Evolutionary conservation across 2,329 filamentous ascomycete species (phyloP).

Genomic region (Lachnellula hyalina): DNA sequence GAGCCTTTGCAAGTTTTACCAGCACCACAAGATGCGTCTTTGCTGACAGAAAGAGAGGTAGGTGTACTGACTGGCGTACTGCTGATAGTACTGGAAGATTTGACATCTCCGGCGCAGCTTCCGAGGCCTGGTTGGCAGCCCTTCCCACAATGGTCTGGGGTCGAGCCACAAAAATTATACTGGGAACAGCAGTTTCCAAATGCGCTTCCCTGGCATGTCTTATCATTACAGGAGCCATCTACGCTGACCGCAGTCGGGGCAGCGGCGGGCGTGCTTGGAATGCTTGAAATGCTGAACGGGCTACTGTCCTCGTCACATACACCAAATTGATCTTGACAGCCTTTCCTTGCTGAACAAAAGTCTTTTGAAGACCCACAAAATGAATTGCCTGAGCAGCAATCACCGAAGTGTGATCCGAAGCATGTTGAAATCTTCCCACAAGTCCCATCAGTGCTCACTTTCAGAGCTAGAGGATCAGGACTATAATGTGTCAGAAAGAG

Average conservation of each 20-base stretch:
- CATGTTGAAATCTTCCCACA: conserved; percentile 11
- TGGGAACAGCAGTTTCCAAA: conserved; percentile 6
- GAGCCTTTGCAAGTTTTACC: conserved; percentile 2
- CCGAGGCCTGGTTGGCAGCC: neutral
- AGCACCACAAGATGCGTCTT: conserved; percentile 2
- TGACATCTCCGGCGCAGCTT: neutral
- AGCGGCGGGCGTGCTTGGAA: neutral
- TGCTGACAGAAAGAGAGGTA: neutral
- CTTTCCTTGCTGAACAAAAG: conserved; percentile 12
- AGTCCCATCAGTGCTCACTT: conserved; percentile 7
- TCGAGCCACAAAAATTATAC: conserved; percentile 2
- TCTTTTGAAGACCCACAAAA: conserved; percentile 8
- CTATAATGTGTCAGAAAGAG: neutral
- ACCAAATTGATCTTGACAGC: conserved; percentile 15
- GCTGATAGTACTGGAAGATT: no score
- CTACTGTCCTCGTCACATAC: conserved; percentile 2
- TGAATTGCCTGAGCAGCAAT: conserved; percentile 13
- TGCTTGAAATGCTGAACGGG: neutral
- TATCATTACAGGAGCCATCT: conserved; percentile 1
- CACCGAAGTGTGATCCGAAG: conserved; percentile 5
- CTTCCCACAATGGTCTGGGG: neutral
- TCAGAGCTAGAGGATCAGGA: neutral
- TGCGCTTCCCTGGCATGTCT: neutral
- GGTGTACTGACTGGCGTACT: no score
- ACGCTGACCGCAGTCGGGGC: neutral